These are phyloP conservation scores for Myriangium duriaei DNA, from an alignment of 2,329 filamentous ascomycete species.

Conservation along the genomic window DNA sequence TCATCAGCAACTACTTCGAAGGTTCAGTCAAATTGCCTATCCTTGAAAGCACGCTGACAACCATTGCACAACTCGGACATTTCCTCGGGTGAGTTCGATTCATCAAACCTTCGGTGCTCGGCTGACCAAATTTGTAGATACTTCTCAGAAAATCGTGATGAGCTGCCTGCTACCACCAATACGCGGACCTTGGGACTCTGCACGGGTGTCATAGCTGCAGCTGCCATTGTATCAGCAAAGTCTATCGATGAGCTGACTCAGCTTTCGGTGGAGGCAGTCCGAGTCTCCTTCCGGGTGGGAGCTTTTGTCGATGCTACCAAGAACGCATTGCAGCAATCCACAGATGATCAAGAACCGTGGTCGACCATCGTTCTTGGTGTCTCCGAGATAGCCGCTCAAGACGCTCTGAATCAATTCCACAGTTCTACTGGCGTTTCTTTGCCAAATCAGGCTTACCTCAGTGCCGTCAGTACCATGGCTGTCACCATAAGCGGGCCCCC, in stretches of 20 bases:
- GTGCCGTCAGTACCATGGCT: constrained; percentile 46
- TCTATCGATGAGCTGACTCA: constrained; percentile 50
- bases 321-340: constrained; percentile 38
- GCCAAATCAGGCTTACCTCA: constrained; percentile 44
- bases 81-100: constrained; percentile 60
- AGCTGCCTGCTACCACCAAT: constrained; percentile 37
- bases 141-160: constrained; percentile 42
- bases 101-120: no score
- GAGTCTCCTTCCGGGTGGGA: constrained; percentile 55
- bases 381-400: constrained; percentile 39
- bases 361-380: constrained; percentile 51
- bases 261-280: constrained; percentile 50
- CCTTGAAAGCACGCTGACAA: constrained; percentile 52
- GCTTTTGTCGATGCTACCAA: constrained; percentile 31
- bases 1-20: constrained; percentile 52
- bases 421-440: constrained; percentile 37
- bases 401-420: constrained; percentile 46
- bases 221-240: constrained; percentile 50
- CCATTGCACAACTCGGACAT: constrained; percentile 52
- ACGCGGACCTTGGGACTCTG: constrained; percentile 51
- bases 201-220: constrained; percentile 58
- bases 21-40: constrained; percentile 47
- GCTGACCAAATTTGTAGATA: no score
- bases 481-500: constrained; percentile 49
- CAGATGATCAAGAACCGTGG: constrained; percentile 49